phyloP scores from a whole-genome alignment of 2,329 filamentous ascomycete species.

The Calonectria ilicicola region DNA sequence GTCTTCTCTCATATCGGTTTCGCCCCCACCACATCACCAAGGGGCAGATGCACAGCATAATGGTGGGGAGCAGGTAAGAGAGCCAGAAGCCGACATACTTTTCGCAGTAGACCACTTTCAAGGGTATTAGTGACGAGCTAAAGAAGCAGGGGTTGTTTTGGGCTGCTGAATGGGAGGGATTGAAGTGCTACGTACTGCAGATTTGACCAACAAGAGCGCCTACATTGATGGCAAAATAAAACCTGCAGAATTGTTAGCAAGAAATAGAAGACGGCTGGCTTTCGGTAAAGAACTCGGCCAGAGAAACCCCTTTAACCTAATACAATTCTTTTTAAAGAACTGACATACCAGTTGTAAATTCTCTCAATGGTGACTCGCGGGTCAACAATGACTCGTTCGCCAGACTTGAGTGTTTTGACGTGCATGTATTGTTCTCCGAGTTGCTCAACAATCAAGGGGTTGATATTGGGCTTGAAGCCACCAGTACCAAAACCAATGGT shows the following conservation, averaged over 20 bases:
- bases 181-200: conserved; percentile 50
- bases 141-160: neutral
- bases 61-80: conserved; percentile 75
- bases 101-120: conserved; percentile 73
- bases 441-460: conserved; percentile 75
- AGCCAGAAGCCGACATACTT: conserved; percentile 83
- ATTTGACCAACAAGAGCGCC: conserved; percentile 74
- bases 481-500: conserved; percentile 73
- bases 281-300: too few relatives aligned
- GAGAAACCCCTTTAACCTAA: neutral
- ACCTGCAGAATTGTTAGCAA: conserved; percentile 47
- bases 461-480: conserved; percentile 81
- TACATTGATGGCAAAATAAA: conserved; percentile 80
- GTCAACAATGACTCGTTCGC: conserved; percentile 75
- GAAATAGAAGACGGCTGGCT: too few relatives aligned
- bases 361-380: conserved; percentile 71
- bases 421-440: conserved; percentile 66
- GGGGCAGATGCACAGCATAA: conserved; percentile 73
- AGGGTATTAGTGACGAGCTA: neutral
- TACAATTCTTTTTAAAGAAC: too few relatives aligned
- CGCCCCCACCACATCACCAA: conserved; percentile 70
- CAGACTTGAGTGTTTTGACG: conserved; percentile 63
- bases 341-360: conserved; percentile 67
- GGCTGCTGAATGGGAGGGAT: too few relatives aligned
- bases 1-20: conserved; percentile 67